Evolutionary conservation across 108 stramenopile species (phyloP).

Genomic region (Licmophora abbreviata): DNA sequence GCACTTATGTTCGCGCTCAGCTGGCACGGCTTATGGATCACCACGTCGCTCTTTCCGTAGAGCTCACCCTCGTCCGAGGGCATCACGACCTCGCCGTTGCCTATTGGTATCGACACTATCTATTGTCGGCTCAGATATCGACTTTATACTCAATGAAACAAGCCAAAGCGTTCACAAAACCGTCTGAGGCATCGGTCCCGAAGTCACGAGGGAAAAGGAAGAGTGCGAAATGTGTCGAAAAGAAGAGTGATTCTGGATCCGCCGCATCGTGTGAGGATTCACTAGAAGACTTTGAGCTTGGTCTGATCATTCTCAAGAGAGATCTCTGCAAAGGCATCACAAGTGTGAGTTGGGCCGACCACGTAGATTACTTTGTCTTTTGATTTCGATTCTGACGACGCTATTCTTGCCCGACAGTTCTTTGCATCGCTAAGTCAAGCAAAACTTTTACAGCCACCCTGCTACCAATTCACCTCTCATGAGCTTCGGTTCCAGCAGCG

Average conservation of each 20-base stretch:
- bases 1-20: constrained; percentile 42
- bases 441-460: constrained; percentile 26
- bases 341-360: constrained; percentile 23
- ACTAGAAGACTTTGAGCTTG: constrained; percentile 51
- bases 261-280: constrained; percentile 31
- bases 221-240: constrained; percentile 20
- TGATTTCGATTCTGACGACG: not conserved
- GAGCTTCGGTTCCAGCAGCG: constrained; percentile 52
- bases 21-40: constrained; percentile 61
- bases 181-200: too few relatives aligned
- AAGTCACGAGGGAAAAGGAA: constrained; percentile 38
- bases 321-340: constrained; percentile 59
- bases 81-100: constrained; percentile 53
- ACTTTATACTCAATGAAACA: constrained; percentile 34
- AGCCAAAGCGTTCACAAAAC: constrained; percentile 17
- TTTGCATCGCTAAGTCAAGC: constrained; percentile 54
- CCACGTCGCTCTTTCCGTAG: constrained; percentile 47
- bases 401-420: constrained; percentile 16
- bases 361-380: constrained; percentile 1
- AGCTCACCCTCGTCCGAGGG: constrained; percentile 45
- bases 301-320: constrained; percentile 37
- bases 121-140: constrained; percentile 50
- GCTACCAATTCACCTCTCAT: constrained; percentile 51
- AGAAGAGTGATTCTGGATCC: not conserved
- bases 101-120: constrained; percentile 76